phyloP scores from a whole-genome alignment of 179 eudicot species.

The Vitellaria paradoxa region DNA sequence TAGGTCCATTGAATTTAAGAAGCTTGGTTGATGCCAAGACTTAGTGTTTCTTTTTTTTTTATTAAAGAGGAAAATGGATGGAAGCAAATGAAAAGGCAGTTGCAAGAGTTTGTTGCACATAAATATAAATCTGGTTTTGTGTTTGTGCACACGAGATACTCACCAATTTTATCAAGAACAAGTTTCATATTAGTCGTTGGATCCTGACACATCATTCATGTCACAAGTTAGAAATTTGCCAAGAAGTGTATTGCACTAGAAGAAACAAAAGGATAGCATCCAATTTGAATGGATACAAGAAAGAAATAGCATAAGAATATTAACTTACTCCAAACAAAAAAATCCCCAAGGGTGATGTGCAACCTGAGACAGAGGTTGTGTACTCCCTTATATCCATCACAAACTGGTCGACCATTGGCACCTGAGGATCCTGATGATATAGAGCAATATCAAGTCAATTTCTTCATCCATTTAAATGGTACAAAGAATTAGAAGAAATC shows the following conservation, averaged over 20 bases:
- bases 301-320: neutral
- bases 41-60: too few relatives aligned
- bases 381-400: constrained; percentile 54
- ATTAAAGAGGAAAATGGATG: neutral
- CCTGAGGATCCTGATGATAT: constrained; percentile 20
- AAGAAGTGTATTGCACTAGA: neutral
- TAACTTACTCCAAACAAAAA: constrained; percentile 78
- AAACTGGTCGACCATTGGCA: constrained; percentile 51
- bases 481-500: neutral
- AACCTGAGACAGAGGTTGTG: constrained; percentile 52
- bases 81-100: neutral
- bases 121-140: too few relatives aligned
- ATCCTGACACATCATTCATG: constrained; percentile 46
- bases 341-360: constrained; percentile 67
- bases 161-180: constrained; percentile 70
- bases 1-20: too few relatives aligned
- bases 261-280: neutral
- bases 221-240: constrained; percentile 18
- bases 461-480: neutral
- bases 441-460: constrained; percentile 14
- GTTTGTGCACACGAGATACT: constrained; percentile 26
- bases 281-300: neutral
- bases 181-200: constrained; percentile 47
- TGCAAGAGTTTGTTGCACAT: too few relatives aligned
- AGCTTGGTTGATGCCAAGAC: neutral